Conservation (phyloP, 2,329 filamentous ascomycete genomes). For the Cladosporium sphaerospermum region DNA sequence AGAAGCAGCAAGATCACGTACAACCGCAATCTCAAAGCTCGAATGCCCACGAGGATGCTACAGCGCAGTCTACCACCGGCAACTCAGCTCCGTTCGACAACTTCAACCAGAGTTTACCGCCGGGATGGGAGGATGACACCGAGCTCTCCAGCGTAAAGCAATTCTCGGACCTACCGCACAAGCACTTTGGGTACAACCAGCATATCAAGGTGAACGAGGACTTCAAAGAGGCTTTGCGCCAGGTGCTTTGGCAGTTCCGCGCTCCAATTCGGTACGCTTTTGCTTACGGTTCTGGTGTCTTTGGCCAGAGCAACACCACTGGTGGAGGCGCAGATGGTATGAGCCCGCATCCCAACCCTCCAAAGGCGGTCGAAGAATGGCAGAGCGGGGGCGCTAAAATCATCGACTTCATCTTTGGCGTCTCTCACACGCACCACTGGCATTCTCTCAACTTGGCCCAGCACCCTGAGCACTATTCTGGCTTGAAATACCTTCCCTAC, state of each 20-base stretch:
- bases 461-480: constrained; percentile 88
- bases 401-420: constrained; percentile 97
- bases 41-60: not conserved
- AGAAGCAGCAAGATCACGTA: not conserved
- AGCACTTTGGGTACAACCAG: constrained; percentile 88
- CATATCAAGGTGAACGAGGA: constrained; percentile 94
- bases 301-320: constrained; percentile 60
- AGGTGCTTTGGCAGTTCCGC: constrained; percentile 83
- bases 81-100: not conserved
- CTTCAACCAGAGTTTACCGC: constrained; percentile 1
- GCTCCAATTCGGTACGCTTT: constrained; percentile 95
- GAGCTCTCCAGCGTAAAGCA: constrained; percentile 60
- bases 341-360: constrained; percentile 74
- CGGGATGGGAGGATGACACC: constrained; percentile 65
- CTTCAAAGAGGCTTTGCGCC: constrained; percentile 82
- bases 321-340: constrained; percentile 42
- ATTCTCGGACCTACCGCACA: constrained; percentile 70
- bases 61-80: constrained; percentile 1
- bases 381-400: constrained; percentile 88
- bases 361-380: constrained; percentile 71
- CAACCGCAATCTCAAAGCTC: constrained; percentile 2
- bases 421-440: constrained; percentile 93
- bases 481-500: constrained; percentile 59
- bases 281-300: constrained; percentile 94
- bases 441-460: constrained; percentile 86